phyloP scores from a whole-genome alignment of 2,329 filamentous ascomycete genomes.

The Ophiostoma sp. region DNA sequence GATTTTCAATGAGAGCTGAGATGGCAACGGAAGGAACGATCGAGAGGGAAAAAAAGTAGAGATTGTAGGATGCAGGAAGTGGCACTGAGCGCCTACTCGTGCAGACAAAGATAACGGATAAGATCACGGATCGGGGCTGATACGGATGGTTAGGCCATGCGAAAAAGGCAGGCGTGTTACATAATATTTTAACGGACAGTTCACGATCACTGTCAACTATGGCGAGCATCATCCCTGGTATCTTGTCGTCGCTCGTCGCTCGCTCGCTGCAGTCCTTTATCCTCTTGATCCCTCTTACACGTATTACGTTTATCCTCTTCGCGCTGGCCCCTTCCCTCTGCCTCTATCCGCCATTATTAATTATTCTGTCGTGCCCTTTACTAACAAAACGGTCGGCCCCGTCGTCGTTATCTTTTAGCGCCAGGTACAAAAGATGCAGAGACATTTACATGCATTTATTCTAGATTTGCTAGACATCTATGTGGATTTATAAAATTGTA shows the following conservation, averaged over 20 bases:
- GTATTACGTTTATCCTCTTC: not conserved
- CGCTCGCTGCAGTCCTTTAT: too few relatives aligned
- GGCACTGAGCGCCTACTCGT: not conserved
- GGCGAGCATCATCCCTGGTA: too few relatives aligned
- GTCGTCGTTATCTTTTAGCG: constrained; percentile 5
- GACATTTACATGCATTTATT: not conserved
- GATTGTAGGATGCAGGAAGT: not conserved
- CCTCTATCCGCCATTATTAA: not conserved
- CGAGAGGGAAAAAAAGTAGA: not conserved
- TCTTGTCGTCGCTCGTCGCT: too few relatives aligned
- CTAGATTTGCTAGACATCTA: not conserved
- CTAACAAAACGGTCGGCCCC: constrained; percentile 4
- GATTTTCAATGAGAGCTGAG: too few relatives aligned
- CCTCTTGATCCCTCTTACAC: not conserved
- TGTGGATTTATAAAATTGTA: not conserved
- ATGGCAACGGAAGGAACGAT: too few relatives aligned
- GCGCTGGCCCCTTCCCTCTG: not conserved
- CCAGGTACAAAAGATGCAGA: not conserved
- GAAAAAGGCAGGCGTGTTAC: constrained; percentile 6
- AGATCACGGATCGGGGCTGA: not conserved
- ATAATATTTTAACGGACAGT: not conserved
- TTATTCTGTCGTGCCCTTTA: constrained; percentile 3
- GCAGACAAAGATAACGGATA: constrained; percentile 2
- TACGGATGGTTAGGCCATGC: not conserved
- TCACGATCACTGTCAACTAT: not conserved